These are phyloP conservation scores for Candida pseudoviswanathii DNA, from an alignment of 1,139 yeast species.

Conservation along the genomic window DNA sequence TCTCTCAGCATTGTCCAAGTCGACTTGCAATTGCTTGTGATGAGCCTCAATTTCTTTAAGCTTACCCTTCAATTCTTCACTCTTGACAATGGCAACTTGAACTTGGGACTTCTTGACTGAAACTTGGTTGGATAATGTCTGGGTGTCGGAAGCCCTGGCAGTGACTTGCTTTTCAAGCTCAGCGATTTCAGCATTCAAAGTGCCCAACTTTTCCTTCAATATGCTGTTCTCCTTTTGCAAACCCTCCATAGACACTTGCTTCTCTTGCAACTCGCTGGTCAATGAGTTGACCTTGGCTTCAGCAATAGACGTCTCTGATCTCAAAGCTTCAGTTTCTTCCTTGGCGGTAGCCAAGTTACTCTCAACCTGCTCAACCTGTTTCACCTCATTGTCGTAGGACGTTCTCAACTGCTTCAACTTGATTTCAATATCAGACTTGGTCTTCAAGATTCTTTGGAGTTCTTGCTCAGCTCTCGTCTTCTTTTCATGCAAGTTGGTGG, in stretches of 20 bases:
- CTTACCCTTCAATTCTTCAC: slow-evolving; percentile 42
- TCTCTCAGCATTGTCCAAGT: slow-evolving; percentile 26
- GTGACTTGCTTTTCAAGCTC: slow-evolving; percentile 60
- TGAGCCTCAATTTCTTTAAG: slow-evolving; percentile 30
- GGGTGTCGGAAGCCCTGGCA: slow-evolving; percentile 52
- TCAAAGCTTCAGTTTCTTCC: slow-evolving; percentile 70
- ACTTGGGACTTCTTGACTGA: slow-evolving; percentile 72
- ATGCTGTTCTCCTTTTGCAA: slow-evolving; percentile 67
- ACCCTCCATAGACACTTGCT: slow-evolving; percentile 60
- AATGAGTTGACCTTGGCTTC: slow-evolving; percentile 82
- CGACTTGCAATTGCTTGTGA: slow-evolving; percentile 26
- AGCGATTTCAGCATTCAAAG: slow-evolving; percentile 65
- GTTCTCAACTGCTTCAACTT: slow-evolving; percentile 67
- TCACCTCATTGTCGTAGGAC: slow-evolving; percentile 77
- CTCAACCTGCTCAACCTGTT: slow-evolving; percentile 74
- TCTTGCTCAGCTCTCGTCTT: slow-evolving; percentile 79
- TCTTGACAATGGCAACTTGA: slow-evolving; percentile 60
- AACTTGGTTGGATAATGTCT: slow-evolving; percentile 61
- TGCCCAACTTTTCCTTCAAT: slow-evolving; percentile 68
- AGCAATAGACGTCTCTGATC: slow-evolving; percentile 74
- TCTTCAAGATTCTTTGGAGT: slow-evolving; percentile 59
- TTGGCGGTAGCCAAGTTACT: slow-evolving; percentile 56
- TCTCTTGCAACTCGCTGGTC: slow-evolving; percentile 64
- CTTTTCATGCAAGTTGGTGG: slow-evolving; percentile 68
- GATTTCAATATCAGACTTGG: slow-evolving; percentile 70